Evolutionary conservation across 1,139 yeast species (phyloP), one percentile per base, ranked within the genome.

Genomic region (Candida tetrigidarum): DNA sequence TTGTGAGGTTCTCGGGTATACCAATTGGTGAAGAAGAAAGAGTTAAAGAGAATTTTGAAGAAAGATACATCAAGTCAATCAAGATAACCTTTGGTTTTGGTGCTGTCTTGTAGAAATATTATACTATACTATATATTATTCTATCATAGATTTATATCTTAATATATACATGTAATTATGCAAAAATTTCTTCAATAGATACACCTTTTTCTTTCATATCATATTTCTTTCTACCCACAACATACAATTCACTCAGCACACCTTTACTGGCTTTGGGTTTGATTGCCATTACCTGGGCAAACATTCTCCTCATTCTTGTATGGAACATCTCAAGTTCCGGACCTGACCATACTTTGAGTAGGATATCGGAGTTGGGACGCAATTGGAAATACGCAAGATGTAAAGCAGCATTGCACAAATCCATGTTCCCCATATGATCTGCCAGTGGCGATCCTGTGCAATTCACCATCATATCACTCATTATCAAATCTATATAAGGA

Each of bases 11-110:
- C 81, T 73, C 81, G 18, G 97, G 97, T n/a, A 85, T 93, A 41
- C 99, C 99, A 16, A 76, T 93, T 38, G 99, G 98, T n/a, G 95
- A 95, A 62, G 98, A 93, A 64, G 99, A 93, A 47, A 76, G 86
- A 47, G 97, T 89, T 35, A 81, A 83, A 59, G 80, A 75, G 37
- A 93, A 93, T 66, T 93, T 95, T 60, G 91, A 90, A 56, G 91
- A 88, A 52, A 88, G 90, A 65, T 93, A 93, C 63, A 83, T 92
- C 47, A 83, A 85, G 64, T 80, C 96, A 8, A 91, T 93, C 60
- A 93, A 91, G 72, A 62, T 90, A 37, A 86, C 97, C 0, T 93
- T 93, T 66, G 98, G 99, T 1, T 92, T 87, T 64, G 98, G 95
- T 16, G 87, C 90, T n/a, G 91, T 86, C 11, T 69, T 86, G 50